phyloP scores from a whole-genome alignment of 352 stramenopile species.

The Pythium scleroteichum region DNA sequence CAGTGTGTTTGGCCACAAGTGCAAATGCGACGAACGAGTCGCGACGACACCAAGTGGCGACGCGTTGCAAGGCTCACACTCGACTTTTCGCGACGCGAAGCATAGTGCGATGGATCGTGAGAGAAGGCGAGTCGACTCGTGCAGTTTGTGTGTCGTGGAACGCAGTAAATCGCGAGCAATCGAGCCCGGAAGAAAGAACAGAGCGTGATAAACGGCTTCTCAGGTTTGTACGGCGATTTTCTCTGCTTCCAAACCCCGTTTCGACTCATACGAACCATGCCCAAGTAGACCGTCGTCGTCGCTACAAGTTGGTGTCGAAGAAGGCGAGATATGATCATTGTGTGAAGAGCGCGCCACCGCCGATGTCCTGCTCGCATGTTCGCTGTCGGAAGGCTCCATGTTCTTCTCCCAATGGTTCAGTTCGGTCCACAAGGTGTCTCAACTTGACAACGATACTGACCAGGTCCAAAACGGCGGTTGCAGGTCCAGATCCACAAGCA shows the following conservation, averaged over 20 bases:
- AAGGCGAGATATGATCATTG: background rate
- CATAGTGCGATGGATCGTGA: background rate
- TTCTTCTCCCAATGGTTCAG: slow-evolving; percentile 27
- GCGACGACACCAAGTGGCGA: background rate
- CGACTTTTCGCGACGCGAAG: slow-evolving; percentile 8
- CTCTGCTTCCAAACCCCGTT: slow-evolving; percentile 2
- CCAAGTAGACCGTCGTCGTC: slow-evolving; percentile 6
- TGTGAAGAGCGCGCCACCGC: slow-evolving; percentile 1
- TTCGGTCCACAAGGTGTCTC: slow-evolving; percentile 24
- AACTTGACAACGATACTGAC: slow-evolving; percentile 16
- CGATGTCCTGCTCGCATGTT: slow-evolving; percentile 2
- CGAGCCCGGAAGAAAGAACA: background rate
- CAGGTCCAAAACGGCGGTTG: slow-evolving; percentile 9
- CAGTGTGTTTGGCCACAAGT: slow-evolving; percentile 24
- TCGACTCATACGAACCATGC: slow-evolving; percentile 1
- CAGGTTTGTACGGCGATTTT: slow-evolving; percentile 13
- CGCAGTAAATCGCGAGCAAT: background rate
- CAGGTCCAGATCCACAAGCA: slow-evolving; percentile 22
- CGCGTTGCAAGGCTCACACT: background rate
- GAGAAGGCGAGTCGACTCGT: background rate
- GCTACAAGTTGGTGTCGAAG: background rate
- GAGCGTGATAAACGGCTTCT: background rate
- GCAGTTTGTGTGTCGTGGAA: background rate
- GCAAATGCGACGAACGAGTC: slow-evolving; percentile 15
- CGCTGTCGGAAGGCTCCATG: slow-evolving; percentile 7